Base-by-base conservation (phyloP, 805 yeast species). In the Pichia rugopelliculosa region DNA sequence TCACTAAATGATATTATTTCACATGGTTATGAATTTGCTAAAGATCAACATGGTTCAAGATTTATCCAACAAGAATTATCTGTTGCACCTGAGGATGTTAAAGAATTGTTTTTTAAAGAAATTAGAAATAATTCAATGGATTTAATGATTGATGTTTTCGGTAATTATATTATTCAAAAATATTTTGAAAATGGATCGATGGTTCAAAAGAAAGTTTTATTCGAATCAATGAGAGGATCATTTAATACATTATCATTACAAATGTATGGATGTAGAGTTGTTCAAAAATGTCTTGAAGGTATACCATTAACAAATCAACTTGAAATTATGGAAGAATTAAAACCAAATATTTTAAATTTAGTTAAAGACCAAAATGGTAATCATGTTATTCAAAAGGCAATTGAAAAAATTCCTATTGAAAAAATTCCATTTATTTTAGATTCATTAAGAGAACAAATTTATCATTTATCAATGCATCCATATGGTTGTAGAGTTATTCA, bases 401-500 rank as follows among this genome's bases (percentile, higher is more conserved):
- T 93, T 56, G 99, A 93, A 67, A 71, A 79, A 50, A 80, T 90
- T 44, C 93, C 96, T 5, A 79, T 86, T 49, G 78, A 73, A 22
- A 68, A 74, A 40, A 76, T 88, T 48, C 75, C 80, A 34, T 90
- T 88, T 57, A 79, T 93, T 41, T 73, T 88, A 58, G 81, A 78
- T 30, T 78, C 89, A 26, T 74, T 93, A 54, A 76, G 73, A 50
- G 77, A 76, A 52, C 83, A 77, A 51, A 84, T 89, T 45, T 86
- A 87, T 59, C 95, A 86, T 59, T 72, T 93, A 53, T 85, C 97
- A 0, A 85, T 95, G 0, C 97, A 93, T 67, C 95, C 97, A 2
- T 93, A 93, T 65, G 99, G 99, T 20, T 93, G 99, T 67, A 77
- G 99, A 47, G 99, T 93, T 3, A 86, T 93, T 53, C 99, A 93